phyloP scores from a whole-genome alignment of 208 protist genomes.

The Leishmania lainsoni region DNA sequence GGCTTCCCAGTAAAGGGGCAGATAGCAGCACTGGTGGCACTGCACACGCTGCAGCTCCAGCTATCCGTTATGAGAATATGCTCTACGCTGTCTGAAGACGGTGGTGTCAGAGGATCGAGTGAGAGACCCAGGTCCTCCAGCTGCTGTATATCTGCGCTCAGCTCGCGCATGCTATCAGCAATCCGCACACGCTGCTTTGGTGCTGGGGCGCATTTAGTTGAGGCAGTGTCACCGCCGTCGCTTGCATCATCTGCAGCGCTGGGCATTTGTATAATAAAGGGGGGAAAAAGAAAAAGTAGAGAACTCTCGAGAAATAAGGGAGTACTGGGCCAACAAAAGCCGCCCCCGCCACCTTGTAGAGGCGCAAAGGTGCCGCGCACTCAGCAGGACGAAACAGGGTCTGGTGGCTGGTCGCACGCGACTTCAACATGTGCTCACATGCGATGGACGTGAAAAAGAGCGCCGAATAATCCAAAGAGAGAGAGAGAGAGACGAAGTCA shows the following conservation, averaged over 20 bases:
- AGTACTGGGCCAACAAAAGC: background rate
- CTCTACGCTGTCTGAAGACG: constrained; percentile 53
- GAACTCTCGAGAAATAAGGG: background rate
- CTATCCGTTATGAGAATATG: constrained; percentile 77
- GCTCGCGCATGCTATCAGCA: constrained; percentile 37
- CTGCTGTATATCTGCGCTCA: constrained; percentile 42
- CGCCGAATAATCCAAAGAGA: background rate
- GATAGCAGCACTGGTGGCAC: constrained; percentile 28
- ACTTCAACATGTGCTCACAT: background rate
- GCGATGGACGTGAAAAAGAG: background rate
- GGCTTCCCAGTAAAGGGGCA: constrained; percentile 64
- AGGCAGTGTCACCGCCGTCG: background rate
- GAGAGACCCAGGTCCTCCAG: constrained; percentile 59
- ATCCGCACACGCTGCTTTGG: constrained; percentile 18
- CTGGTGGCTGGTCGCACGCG: background rate
- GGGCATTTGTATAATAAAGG: background rate
- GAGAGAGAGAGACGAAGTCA: background rate
- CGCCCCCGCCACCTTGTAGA: background rate
- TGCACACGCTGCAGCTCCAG: constrained; percentile 64
- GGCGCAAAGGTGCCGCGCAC: background rate
- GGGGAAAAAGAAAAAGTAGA: background rate
- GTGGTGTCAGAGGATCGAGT: constrained; percentile 31
- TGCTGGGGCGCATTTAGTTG: background rate
- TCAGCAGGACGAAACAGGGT: background rate
- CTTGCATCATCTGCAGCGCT: background rate